A percentile compares a stretch with the other conserved stretches of the same genome.
phyloP scores from a whole-genome alignment of 495 filamentous ascomycete genomes.

The Mycothermus thermophilus region DNA sequence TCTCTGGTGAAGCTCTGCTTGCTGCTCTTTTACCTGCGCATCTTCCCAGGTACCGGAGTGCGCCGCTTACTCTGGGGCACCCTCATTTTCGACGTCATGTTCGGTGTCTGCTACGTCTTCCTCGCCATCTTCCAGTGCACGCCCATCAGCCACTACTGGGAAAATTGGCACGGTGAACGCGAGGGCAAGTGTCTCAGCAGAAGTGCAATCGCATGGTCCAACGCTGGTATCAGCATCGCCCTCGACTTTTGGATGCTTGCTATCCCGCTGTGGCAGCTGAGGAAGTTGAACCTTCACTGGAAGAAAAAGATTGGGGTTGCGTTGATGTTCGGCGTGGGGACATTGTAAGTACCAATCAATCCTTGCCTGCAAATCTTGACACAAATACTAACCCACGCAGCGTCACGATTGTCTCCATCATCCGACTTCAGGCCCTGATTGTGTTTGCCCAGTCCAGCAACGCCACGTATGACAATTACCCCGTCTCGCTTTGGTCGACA shows the following conservation, averaged over 20 bases:
- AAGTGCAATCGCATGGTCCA: constrained; percentile 14
- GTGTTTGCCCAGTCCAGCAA: neutral
- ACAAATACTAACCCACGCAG: constrained; percentile 1
- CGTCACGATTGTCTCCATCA: constrained; percentile 7
- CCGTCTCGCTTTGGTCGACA: constrained; percentile 15
- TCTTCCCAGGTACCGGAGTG: constrained; percentile 4
- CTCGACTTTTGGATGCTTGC: constrained; percentile 9
- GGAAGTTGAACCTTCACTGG: constrained; percentile 18
- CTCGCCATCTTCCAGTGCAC: constrained; percentile 15
- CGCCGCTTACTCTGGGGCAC: constrained; percentile 8
- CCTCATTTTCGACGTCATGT: constrained; percentile 4
- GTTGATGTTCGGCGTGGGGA: constrained; percentile 28
- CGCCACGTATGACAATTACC: constrained; percentile 7
- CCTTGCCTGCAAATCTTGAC: neutral
- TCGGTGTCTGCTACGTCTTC: constrained; percentile 5
- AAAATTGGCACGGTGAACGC: constrained; percentile 9
- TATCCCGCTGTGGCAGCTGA: constrained; percentile 10
- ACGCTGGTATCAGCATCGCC: constrained; percentile 6
- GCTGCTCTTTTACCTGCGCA: constrained; percentile 10
- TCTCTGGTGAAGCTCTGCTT: constrained; percentile 4
- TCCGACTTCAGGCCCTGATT: constrained; percentile 5
- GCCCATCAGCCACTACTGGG: constrained; percentile 19
- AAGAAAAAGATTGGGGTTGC: constrained; percentile 22
- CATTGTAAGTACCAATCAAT: constrained; percentile 14
- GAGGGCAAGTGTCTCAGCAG: constrained; percentile 14